Base-by-base conservation (phyloP, 371 early-diverging fungal species). In the Mucor racemosus region DNA sequence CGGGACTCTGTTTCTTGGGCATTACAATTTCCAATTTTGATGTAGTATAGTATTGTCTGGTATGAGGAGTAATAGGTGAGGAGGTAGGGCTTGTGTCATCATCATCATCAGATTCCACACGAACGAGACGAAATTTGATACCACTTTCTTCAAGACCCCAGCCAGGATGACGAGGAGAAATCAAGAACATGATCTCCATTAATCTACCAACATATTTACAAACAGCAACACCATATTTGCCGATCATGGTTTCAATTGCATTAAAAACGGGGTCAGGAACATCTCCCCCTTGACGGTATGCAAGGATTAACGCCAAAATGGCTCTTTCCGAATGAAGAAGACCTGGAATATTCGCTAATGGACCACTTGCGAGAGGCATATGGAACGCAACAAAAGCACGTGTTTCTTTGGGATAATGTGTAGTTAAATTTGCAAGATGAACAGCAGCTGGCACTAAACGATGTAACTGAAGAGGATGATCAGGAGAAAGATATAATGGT, bases 281-380 rank as follows among this genome's bases (percentile, higher is more conserved):
- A 15, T 76, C 75, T 1, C 78, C 84, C 10, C 82, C 86, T 35
- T 82, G 78, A 7, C 86, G 76, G 56, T 79, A 77, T 4, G 81
- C 71, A 33, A 85, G 66, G 13, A 81, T 79, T 7, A 82, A 65
- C 1, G 84, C 79, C 15, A 85, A 72, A 8, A 76, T 78, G 15
- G 84, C 84, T 31, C 86, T 73, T 31, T 85, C 83, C 9, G 54
- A 44, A 60, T 85, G 86, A 0, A 83, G 74, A 17, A 85, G 42
- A 2, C 84, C 84, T 8, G 78, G 81, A 14, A 81, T 69, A 63
- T 82, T 79, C 3, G 81, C 73, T 2, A 82, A 73, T 0, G 80
- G 72, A 1, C 86, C 86, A 19, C 86, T 81, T 1, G 86, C 80
- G 0, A 85, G 48, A 38, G 81, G 80, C 69, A 82, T 76, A 31